A percentile compares a stretch with the other conserved stretches of the same genome.
Evolutionary conservation across 768 basidiomycete genomes (phyloP).

Genomic region (Candolleomyces efflorescens): DNA sequence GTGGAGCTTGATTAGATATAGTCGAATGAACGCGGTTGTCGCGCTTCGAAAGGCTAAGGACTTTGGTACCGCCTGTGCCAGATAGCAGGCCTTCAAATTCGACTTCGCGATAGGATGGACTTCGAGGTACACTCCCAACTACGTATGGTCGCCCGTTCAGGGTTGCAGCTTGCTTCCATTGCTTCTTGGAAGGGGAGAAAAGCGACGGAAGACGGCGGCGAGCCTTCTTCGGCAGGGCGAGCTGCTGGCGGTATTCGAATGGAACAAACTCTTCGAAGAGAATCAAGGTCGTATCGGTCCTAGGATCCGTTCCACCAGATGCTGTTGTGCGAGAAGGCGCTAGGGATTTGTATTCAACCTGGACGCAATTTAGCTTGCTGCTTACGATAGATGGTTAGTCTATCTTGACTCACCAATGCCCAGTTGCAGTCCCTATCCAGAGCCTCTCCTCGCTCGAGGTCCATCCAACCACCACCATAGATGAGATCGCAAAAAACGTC

Average conservation of each 20-base stretch:
- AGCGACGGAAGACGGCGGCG: conserved; percentile 67
- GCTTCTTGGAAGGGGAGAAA: conserved; percentile 56
- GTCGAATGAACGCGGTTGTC: conserved; percentile 12
- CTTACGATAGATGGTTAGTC: background rate
- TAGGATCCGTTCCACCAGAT: conserved; percentile 51
- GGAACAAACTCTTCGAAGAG: conserved; percentile 96
- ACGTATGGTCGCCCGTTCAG: conserved; percentile 77
- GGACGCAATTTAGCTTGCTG: background rate
- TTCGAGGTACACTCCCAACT: conserved; percentile 53
- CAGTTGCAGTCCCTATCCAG: conserved; percentile 87
- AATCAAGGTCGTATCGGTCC: conserved; percentile 68
- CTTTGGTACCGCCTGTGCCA: conserved; percentile 43
- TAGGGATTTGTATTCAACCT: conserved; percentile 88
- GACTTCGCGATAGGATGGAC: conserved; percentile 53
- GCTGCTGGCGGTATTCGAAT: conserved; percentile 75
- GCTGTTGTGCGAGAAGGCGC: conserved; percentile 38
- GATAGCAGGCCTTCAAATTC: conserved; percentile 78
- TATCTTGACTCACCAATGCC: conserved; percentile 64
- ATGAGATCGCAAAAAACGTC: conserved; percentile 82
- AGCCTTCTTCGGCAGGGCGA: conserved; percentile 48
- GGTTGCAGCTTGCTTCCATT: conserved; percentile 81
- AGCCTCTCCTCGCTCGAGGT: conserved; percentile 66
- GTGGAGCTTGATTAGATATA: conserved; percentile 12
- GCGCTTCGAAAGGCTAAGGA: conserved; percentile 35
- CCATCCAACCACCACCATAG: conserved; percentile 84